These are phyloP conservation scores for Alloteropsis angusta DNA, from an alignment of 202 grass and related monocot species.

Conservation along the genomic window DNA sequence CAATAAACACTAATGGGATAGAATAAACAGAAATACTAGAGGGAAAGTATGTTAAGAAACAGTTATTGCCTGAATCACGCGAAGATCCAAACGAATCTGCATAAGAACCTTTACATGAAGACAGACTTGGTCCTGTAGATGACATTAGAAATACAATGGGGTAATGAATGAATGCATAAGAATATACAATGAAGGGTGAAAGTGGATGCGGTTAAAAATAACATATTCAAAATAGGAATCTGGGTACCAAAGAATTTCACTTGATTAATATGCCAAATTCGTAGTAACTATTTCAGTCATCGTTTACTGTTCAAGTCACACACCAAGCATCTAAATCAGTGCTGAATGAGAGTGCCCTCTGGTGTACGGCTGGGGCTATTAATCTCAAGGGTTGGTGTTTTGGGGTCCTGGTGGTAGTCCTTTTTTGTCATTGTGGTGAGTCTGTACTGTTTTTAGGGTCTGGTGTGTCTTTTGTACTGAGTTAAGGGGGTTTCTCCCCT, in stretches of 20 bases:
- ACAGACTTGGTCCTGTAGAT: slow-evolving; percentile 80
- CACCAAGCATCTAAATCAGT: slow-evolving; percentile 17
- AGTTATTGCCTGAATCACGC: slow-evolving; percentile 55
- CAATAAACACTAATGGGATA: neutral
- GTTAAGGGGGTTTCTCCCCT: no score
- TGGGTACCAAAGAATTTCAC: neutral
- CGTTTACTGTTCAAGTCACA: neutral
- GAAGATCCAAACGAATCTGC: slow-evolving; percentile 71
- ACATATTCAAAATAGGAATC: neutral
- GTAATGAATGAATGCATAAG: neutral
- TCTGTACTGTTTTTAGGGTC: no score
- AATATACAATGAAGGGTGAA: neutral
- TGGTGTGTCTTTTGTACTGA: no score
- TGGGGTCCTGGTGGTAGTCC: no score
- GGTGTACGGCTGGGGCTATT: no score
- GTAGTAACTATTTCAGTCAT: neutral
- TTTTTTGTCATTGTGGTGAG: no score
- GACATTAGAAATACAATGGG: neutral
- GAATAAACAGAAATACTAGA: neutral
- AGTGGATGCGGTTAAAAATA: neutral
- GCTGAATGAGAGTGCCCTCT: neutral
- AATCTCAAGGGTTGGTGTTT: no score
- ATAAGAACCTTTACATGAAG: slow-evolving; percentile 74
- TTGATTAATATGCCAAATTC: slow-evolving; percentile 15
- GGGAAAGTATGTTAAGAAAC: neutral